Evolutionary conservation across 176 grass and related monocot genomes (phyloP).

Genomic region (Hsuehochloa calcarea): DNA sequence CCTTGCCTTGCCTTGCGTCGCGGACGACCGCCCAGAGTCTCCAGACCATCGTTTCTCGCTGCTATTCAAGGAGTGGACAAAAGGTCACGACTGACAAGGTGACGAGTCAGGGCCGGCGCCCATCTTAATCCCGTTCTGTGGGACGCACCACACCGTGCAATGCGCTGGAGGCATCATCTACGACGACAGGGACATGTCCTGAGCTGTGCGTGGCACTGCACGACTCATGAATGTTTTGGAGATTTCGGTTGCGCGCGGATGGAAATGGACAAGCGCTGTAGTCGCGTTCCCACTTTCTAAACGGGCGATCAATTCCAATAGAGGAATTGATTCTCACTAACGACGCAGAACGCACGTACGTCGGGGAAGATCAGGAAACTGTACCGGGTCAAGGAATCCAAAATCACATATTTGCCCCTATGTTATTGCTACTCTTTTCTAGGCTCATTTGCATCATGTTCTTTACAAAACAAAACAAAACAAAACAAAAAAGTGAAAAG

Average conservation of each 20-base stretch:
- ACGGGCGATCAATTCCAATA: neutral
- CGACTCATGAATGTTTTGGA: neutral
- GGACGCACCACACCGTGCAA: neutral
- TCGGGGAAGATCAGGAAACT: no score
- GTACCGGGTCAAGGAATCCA: neutral
- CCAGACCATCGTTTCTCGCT: neutral
- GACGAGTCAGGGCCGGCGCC: neutral
- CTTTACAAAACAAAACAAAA: no score
- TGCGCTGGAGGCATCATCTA: slow-evolving; percentile 6
- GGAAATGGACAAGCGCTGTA: neutral
- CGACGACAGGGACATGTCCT: neutral
- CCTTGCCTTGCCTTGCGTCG: neutral
- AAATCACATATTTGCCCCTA: neutral
- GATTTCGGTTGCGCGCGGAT: neutral
- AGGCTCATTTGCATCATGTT: neutral
- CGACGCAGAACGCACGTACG: no score
- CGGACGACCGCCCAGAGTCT: neutral
- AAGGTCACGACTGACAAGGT: neutral
- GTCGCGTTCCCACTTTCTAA: neutral
- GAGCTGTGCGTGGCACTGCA: neutral
- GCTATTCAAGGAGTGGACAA: neutral
- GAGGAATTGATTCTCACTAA: neutral
- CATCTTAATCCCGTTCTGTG: neutral
- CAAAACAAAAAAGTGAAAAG: no score
- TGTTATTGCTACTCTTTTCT: neutral